Conservation (phyloP, 768 basidiomycete genomes). For the Leccinellum albellum region DNA sequence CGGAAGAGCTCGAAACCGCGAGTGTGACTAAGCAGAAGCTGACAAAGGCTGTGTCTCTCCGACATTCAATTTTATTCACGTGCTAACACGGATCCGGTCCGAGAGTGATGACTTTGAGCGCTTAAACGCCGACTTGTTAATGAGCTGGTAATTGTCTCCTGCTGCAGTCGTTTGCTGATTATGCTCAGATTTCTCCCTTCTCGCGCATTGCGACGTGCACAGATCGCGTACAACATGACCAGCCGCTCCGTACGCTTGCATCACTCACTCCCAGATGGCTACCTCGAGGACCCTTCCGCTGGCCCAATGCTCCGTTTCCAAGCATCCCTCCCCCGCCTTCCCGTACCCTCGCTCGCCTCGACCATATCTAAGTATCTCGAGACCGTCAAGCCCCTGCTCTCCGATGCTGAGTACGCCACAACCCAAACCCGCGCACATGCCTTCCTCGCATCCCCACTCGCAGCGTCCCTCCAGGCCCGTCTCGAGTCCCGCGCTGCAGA, state of each 20-base stretch:
- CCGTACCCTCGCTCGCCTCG: conserved; percentile 78
- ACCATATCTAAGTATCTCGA: conserved; percentile 89
- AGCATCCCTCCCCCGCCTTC: conserved; percentile 66
- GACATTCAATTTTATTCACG: not conserved
- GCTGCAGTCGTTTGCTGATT: not conserved
- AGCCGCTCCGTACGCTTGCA: not conserved
- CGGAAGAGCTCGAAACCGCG: not conserved
- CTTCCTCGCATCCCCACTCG: conserved; percentile 69
- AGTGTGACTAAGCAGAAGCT: conserved; percentile 19
- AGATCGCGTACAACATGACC: not conserved
- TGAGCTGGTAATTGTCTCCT: not conserved
- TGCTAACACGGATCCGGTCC: not conserved
- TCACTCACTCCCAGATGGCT: conserved; percentile 37
- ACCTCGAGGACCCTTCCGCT: conserved; percentile 52
- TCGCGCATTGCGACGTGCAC: not conserved
- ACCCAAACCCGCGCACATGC: conserved; percentile 57
- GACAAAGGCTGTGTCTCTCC: conserved; percentile 4
- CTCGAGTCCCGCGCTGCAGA: conserved; percentile 71
- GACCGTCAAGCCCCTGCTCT: conserved; percentile 72
- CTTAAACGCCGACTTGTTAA: not conserved
- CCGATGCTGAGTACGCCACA: conserved; percentile 54
- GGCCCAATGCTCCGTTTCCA: conserved; percentile 62
- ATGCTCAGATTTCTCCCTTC: not conserved
- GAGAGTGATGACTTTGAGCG: not conserved
- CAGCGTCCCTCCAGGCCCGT: conserved; percentile 70